These are phyloP conservation scores for Claviceps fusiformis DNA, from an alignment of 2,329 filamentous ascomycete species.

Conservation along the genomic window DNA sequence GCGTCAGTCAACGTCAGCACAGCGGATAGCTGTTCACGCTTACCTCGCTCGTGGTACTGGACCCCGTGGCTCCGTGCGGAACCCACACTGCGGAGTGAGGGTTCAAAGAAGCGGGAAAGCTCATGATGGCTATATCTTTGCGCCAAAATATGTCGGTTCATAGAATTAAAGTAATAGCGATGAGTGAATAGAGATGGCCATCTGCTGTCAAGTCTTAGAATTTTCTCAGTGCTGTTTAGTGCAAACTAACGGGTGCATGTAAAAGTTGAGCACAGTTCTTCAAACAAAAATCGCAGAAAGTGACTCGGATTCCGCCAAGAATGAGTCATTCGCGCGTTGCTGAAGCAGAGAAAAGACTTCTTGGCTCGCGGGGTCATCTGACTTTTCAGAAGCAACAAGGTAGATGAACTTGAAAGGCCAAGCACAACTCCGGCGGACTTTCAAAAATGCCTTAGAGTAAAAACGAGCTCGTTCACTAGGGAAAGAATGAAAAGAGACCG, in stretches of 20 bases:
- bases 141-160: background rate
- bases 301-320: background rate
- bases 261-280: too few species aligned
- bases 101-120: background rate
- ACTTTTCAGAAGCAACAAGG: background rate
- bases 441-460: background rate
- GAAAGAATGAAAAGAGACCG: background rate
- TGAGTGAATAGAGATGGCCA: background rate
- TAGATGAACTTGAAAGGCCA: background rate
- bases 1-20: background rate
- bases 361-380: background rate
- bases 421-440: background rate
- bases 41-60: conserved; percentile 3
- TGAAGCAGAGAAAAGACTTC: background rate
- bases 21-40: background rate
- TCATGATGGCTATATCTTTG: background rate
- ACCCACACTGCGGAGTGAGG: conserved; percentile 4
- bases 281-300: background rate
- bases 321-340: background rate
- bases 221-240: too few species aligned
- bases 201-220: background rate
- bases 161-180: background rate
- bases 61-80: background rate
- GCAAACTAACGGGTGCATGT: background rate
- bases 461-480: background rate